Base-by-base conservation (phyloP, 1,284 basidiomycete genomes). In the Spongiforma sp. region DNA sequence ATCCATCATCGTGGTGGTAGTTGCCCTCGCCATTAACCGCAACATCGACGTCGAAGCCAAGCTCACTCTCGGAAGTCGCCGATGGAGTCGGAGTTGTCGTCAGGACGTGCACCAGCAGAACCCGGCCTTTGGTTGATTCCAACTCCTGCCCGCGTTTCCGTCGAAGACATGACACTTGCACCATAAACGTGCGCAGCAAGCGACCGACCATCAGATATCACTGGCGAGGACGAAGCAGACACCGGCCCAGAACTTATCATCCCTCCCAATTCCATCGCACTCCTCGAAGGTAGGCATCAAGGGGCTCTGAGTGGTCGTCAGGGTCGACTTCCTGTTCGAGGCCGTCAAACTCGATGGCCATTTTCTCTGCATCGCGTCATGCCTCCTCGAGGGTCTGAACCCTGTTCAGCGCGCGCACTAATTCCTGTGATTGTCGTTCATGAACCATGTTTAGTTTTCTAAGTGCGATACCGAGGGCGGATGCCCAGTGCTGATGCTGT, bases 321-420 rank as follows among this genome's bases (percentile, higher is more conserved):
- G 68, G 72, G 61, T 48, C 65, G 26, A 75, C 78, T 14, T 75
- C 77, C 34, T 81, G 73, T 14, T 77, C 78, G 68, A 65, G 78
- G 57, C 86, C 84, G 71, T 92, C 89, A 69, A 92, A 82, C 72
- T 92, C 89, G n/a, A n/a, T n/a, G n/a, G n/a, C n/a, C n/a, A n/a
- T n/a, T n/a, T n/a, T n/a, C n/a, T n/a, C n/a, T n/a, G 91, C 92
- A 64, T 89, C 86, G 56, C 82, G 82, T 92, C 92, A 93, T 3
- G 91, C 91, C 63, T 83, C 89, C 69, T 89, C 83, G 17, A 92
- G 82, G 60, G 84, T 80, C 30, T 75, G 77, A 30, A 90, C 82
- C n/a, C n/a, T n/a, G n/a, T n/a, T n/a, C n/a, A n/a, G n/a, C n/a
- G n/a, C n/a, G n/a, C n/a, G n/a, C n/a, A 78, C 73, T 24, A 91